A percentile compares a stretch with the other conserved stretches of the same genome.
phyloP scores from a whole-genome alignment of 2,329 filamentous ascomycete species.

The Alternaria sp. region DNA sequence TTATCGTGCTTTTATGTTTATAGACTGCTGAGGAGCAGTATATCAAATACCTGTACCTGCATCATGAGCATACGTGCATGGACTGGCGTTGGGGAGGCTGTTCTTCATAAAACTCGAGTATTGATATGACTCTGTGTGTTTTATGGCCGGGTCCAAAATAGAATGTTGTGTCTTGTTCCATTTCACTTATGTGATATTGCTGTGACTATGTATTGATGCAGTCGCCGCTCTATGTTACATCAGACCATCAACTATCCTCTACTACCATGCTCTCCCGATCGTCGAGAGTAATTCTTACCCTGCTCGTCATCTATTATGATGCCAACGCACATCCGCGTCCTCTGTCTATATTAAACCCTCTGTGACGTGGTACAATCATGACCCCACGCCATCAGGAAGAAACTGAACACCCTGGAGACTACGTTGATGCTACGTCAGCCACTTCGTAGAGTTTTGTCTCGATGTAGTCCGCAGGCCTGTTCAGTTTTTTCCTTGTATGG shows the following conservation, averaged over 20 bases:
- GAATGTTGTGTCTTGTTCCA: background rate
- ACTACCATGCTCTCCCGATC: background rate
- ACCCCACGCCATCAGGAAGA: no score
- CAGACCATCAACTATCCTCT: background rate
- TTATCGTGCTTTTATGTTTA: slow-evolving; percentile 1
- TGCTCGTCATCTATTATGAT: background rate
- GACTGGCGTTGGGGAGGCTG: slow-evolving; percentile 8
- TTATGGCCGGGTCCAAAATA: background rate
- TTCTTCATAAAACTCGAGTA: slow-evolving; percentile 1
- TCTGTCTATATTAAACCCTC: background rate
- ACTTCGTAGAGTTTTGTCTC: no score
- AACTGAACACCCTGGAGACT: no score
- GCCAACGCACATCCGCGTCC: no score
- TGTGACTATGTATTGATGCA: background rate
- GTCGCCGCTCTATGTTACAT: background rate
- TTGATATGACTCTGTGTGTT: slow-evolving; percentile 1
- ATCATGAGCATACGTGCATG: slow-evolving; percentile 16
- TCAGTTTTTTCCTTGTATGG: no score
- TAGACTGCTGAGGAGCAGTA: slow-evolving; percentile 28
- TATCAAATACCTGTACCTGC: slow-evolving; percentile 21
- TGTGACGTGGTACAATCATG: background rate
- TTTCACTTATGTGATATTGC: background rate
- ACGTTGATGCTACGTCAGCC: no score
- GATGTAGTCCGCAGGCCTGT: no score
- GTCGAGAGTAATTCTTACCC: background rate